These are phyloP conservation scores for Aspergillus bombycis DNA, from an alignment of 2,329 filamentous ascomycete genomes.

Conservation along the genomic window DNA sequence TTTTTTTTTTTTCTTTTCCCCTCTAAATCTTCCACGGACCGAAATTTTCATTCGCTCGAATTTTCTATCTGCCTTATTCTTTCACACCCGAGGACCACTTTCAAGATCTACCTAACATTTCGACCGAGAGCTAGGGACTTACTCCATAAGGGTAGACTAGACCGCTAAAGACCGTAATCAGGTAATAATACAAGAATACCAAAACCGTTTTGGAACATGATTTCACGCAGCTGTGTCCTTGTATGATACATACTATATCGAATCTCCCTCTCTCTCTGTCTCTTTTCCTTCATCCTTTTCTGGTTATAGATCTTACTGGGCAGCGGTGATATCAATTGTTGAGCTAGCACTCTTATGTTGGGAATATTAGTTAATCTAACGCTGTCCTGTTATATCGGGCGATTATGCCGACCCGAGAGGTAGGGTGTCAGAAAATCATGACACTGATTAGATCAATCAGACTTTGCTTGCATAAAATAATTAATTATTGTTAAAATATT, in stretches of 20 bases:
- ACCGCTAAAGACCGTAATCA: not conserved
- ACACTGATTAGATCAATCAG: not conserved
- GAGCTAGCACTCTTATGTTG: not conserved
- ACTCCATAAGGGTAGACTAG: not conserved
- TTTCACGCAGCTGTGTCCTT: not conserved
- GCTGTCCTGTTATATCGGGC: not conserved
- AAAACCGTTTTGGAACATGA: not conserved
- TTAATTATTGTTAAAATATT: not conserved
- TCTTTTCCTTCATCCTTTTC: not conserved
- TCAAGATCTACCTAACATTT: conserved; percentile 4
- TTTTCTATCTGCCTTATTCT: not conserved
- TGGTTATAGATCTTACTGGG: not conserved
- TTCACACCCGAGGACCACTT: not conserved
- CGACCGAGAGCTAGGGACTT: not conserved
- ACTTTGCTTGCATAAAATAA: not conserved
- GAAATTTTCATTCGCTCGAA: not conserved
- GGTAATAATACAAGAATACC: not conserved
- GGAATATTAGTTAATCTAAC: not conserved
- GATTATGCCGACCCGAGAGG: not conserved
- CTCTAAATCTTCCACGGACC: not conserved
- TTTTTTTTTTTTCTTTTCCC: not conserved
- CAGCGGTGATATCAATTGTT: not conserved
- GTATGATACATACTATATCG: not conserved
- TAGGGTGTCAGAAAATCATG: not conserved
- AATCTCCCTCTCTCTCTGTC: not conserved